Evolutionary conservation across 306 rosid species (phyloP), one percentile per base, ranked within the genome.

Genomic region (Gastrolobium bilobum): DNA sequence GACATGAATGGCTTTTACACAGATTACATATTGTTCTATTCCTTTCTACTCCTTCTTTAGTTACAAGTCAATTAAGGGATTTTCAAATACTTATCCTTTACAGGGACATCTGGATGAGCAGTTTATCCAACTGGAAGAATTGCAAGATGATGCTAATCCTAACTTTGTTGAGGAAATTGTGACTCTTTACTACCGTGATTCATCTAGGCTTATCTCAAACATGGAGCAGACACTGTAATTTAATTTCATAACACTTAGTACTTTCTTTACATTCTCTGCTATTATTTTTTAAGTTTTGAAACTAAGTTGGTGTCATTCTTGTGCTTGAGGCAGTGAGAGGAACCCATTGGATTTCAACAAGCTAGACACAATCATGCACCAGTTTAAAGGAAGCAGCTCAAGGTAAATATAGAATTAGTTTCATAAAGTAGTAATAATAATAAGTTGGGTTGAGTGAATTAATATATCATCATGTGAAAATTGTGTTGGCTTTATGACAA

Each of bases 351-450:
- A 94, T 87, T 94, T 89, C 64, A 81, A 80, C 78, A 92, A 90
- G 86, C 66, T 94, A 64, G 97, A 94, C 71, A 87, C 67, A 75
- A 79, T 79, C 9, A 90, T 94, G 93, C 97, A 94, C 51, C 96
- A 92, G 76, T 86, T 94, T 80, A 94, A 90, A 84, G 98, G 98
- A 81, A 94, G 98, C 66, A 90, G 93, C 86, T 88, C 97, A 78
- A 94, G 97, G 97, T 90, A 86, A 51, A 13, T 33, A 31, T 4
- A 10, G 51, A 54, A 11, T 20, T 20, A 20, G 26, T 20, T 20
- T 20, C 26, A 20, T 3, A 34, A 14, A 69, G 10, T 5, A 48
- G n/a, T 67, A 29, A 4, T 34, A n/a, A 39, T 0, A 79, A 34
- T 37, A 50, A 35, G 50, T 46, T 68, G 29, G 3, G 7, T 47